Percentiles rank a stretch among this genome's conserved stretches.
phyloP scores from a whole-genome alignment of 441 rosid genomes.

The Sinapis alba region DNA sequence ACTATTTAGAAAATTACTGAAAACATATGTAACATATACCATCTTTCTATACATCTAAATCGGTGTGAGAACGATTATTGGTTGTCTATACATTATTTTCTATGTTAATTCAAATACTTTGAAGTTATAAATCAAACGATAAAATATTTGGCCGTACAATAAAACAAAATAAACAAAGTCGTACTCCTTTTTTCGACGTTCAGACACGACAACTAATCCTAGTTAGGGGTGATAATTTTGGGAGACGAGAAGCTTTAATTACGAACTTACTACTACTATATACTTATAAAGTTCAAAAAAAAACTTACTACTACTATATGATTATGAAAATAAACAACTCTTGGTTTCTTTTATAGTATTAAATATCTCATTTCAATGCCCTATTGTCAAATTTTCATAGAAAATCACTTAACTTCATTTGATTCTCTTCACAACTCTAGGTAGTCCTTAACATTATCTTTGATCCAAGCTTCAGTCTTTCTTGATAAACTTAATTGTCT shows the following conservation, averaged over 20 bases:
- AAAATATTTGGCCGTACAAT: background rate
- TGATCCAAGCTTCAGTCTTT: constrained; percentile 16
- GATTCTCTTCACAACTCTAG: background rate
- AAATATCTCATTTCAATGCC: background rate
- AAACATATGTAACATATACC: too few relatives aligned
- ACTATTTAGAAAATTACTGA: background rate
- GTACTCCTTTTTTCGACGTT: constrained; percentile 19
- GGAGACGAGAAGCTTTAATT: constrained; percentile 13
- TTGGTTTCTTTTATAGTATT: background rate
- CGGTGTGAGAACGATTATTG: background rate
- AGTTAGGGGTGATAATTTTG: constrained; percentile 28
- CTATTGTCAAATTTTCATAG: background rate
- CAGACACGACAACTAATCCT: constrained; percentile 30
- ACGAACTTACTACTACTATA: background rate
- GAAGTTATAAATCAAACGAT: background rate
- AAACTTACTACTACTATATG: background rate
- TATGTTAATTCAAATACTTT: background rate
- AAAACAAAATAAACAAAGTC: background rate
- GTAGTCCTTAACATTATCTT: background rate
- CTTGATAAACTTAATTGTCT: constrained; percentile 12
- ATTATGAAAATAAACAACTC: constrained; percentile 1
- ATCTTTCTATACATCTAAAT: background rate
- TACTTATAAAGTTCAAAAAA: background rate
- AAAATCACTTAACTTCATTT: constrained; percentile 6
- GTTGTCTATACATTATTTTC: background rate